A percentile compares a stretch with the other conserved stretches of the same genome.
phyloP scores from a whole-genome alignment of 2,329 filamentous ascomycete species.

The Arthrinium phaeospermum region DNA sequence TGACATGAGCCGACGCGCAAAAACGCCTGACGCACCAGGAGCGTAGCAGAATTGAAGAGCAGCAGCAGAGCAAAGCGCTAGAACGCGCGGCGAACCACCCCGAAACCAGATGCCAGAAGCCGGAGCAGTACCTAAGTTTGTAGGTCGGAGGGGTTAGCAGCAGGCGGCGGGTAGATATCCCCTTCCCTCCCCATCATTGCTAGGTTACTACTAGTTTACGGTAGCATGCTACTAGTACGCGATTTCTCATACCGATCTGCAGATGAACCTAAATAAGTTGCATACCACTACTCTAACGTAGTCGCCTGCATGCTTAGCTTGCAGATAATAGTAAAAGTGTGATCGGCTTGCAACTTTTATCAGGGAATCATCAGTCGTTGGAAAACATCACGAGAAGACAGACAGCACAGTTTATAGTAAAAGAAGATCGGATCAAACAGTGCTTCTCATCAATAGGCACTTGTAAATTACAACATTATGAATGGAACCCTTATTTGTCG shows the following conservation, averaged over 20 bases:
- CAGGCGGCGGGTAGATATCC: neutral
- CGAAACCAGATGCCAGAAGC: neutral
- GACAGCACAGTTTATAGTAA: neutral
- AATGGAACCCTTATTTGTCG: slow-evolving; percentile 44
- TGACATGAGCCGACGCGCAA: neutral
- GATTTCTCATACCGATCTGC: slow-evolving; percentile 3
- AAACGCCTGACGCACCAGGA: no score
- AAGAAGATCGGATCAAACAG: slow-evolving; percentile 4
- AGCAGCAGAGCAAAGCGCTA: neutral
- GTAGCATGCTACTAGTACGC: neutral
- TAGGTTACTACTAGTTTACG: neutral
- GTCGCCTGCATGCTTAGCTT: neutral
- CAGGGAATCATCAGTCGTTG: neutral
- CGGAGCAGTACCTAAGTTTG: neutral
- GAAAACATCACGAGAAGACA: neutral
- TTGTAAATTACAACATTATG: slow-evolving; percentile 53
- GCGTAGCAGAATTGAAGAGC: no score
- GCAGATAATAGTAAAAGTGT: no score
- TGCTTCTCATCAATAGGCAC: slow-evolving; percentile 41
- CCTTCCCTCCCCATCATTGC: neutral
- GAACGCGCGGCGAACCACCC: neutral
- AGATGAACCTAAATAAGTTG: slow-evolving; percentile 12
- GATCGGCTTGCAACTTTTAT: neutral
- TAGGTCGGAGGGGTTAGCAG: neutral
- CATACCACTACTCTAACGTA: neutral